Conservation (phyloP, 441 rosid species). For the Populus trichocarpa region DNA sequence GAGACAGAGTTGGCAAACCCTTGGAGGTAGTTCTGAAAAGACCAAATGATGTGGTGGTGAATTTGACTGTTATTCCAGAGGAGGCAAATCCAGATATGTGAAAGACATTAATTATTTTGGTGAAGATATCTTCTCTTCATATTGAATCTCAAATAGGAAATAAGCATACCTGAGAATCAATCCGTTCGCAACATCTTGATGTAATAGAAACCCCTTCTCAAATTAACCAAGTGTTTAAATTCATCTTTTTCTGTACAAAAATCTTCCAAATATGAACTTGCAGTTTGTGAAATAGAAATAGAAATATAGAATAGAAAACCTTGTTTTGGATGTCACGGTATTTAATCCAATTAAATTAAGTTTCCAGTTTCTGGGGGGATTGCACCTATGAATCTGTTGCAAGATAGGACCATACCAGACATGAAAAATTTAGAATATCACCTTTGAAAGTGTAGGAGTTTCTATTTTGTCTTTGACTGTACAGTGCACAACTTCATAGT, state of each 20-base stretch:
- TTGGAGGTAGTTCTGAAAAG: conserved; percentile 59
- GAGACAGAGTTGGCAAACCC: conserved; percentile 53
- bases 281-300: not conserved
- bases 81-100: conserved; percentile 73
- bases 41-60: conserved; percentile 32
- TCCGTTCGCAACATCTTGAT: not conserved
- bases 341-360: too few relatives aligned
- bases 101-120: not conserved
- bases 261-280: not conserved
- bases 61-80: conserved; percentile 62
- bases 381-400: not conserved
- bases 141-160: not conserved
- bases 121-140: not conserved
- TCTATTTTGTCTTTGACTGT: not conserved
- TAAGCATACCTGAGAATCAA: not conserved
- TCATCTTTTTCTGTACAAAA: not conserved
- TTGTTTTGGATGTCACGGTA: not conserved
- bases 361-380: too few relatives aligned
- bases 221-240: not conserved
- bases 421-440: not conserved
- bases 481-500: not conserved
- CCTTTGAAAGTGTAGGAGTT: not conserved
- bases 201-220: not conserved
- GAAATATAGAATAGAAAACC: not conserved
- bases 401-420: not conserved